These are phyloP conservation scores for Trichothecium roseum DNA, from an alignment of 2,329 filamentous ascomycete genomes.

Conservation along the genomic window DNA sequence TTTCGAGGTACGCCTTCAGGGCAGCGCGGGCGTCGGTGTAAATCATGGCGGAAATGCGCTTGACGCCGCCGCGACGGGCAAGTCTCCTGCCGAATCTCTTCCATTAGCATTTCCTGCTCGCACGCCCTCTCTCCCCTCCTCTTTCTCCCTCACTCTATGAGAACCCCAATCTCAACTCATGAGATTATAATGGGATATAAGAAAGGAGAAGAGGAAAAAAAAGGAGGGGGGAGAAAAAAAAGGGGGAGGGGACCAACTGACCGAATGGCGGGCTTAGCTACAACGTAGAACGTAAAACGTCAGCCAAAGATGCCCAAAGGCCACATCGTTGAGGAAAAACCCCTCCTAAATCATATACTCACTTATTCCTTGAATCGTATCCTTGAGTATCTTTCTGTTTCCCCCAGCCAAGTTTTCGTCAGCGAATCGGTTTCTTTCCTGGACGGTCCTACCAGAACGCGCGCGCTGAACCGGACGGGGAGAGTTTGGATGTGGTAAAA, in stretches of 20 bases:
- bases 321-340: too few species aligned
- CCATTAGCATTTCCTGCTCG: slow-evolving; percentile 6
- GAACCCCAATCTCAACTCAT: too few species aligned
- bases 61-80: slow-evolving; percentile 67
- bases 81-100: slow-evolving; percentile 58
- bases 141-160: too few species aligned
- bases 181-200: too few species aligned
- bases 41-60: slow-evolving; percentile 54
- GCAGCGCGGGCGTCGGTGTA: slow-evolving; percentile 51
- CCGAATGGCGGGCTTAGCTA: slow-evolving; percentile 46
- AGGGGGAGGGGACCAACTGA: slow-evolving; percentile 19
- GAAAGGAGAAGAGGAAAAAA: too few species aligned
- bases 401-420: too few species aligned
- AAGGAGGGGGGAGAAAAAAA: too few species aligned
- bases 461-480: too few species aligned
- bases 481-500: too few species aligned
- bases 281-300: slow-evolving; percentile 1
- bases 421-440: too few species aligned
- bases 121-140: too few species aligned
- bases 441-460: too few species aligned
- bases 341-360: slow-evolving; percentile 15
- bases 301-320: background rate
- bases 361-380: slow-evolving; percentile 41
- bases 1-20: slow-evolving; percentile 37
- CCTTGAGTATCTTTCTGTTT: slow-evolving; percentile 35